Conservation (phyloP, 1,139 yeast species). For the Arxiozyma bovina region DNA sequence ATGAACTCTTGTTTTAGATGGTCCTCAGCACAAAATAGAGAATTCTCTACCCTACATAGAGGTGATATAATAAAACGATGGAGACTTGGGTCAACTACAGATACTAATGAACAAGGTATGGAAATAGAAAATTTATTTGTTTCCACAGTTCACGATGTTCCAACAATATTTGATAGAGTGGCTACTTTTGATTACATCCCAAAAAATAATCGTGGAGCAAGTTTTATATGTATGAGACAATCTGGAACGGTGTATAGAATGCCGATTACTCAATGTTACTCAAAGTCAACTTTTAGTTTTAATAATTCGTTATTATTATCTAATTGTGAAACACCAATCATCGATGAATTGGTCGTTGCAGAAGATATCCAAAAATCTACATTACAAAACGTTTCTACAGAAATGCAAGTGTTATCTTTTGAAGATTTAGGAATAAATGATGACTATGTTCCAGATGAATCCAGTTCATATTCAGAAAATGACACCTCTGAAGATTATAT, state of each 20-base stretch:
- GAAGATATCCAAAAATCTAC: slow-evolving; percentile 35
- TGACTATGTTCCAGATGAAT: slow-evolving; percentile 17
- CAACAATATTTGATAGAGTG: slow-evolving; percentile 71
- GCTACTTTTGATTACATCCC: slow-evolving; percentile 79
- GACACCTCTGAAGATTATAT: slow-evolving; percentile 15
- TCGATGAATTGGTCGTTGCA: slow-evolving; percentile 25
- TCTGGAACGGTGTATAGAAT: slow-evolving; percentile 80
- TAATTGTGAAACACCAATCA: slow-evolving; percentile 44
- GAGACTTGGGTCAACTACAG: slow-evolving; percentile 50
- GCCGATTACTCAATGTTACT: slow-evolving; percentile 64
- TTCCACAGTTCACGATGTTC: slow-evolving; percentile 64
- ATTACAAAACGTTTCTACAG: slow-evolving; percentile 15
- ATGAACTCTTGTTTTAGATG: slow-evolving; percentile 62
- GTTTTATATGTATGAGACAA: slow-evolving; percentile 76
- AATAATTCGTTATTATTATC: slow-evolving; percentile 60
- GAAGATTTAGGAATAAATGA: slow-evolving; percentile 28
- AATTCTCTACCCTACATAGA: slow-evolving; percentile 70
- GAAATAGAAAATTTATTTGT: slow-evolving; percentile 56
- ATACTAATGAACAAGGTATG: slow-evolving; percentile 11
- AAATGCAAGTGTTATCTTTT: slow-evolving; percentile 23
- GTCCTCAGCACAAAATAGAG: slow-evolving; percentile 60
- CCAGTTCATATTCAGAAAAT: slow-evolving; percentile 8
- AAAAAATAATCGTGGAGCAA: slow-evolving; percentile 38
- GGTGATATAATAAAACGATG: slow-evolving; percentile 76
- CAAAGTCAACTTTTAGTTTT: slow-evolving; percentile 57